phyloP scores from a whole-genome alignment of 345 rosid genomes.

The Arabis hirsuta region DNA sequence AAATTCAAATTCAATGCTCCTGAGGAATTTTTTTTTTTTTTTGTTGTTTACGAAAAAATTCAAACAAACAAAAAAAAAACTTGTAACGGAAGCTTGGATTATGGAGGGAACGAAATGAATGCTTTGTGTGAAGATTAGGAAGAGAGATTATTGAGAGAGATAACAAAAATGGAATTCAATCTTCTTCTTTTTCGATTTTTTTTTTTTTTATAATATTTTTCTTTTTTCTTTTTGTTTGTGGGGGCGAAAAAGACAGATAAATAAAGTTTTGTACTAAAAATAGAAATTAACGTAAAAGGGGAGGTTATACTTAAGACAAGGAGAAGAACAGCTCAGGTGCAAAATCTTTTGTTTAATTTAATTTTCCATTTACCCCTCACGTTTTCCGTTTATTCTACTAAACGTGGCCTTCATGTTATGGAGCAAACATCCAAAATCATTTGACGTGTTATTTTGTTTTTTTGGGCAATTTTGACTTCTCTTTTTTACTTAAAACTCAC shows the following conservation, averaged over 20 bases:
- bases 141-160: conserved; percentile 19
- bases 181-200: background rate
- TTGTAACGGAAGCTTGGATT: conserved; percentile 47
- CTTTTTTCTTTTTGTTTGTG: conserved; percentile 17
- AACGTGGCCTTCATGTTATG: conserved; percentile 34
- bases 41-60: background rate
- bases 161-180: conserved; percentile 31
- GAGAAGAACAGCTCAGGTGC: conserved; percentile 32
- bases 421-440: background rate
- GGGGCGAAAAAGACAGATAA: conserved; percentile 37
- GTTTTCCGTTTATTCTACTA: conserved; percentile 20
- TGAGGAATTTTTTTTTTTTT: background rate
- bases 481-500: background rate
- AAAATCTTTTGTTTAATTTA: background rate
- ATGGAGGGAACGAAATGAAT: conserved; percentile 44
- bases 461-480: background rate
- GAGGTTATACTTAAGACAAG: conserved; percentile 47
- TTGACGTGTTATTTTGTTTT: no score
- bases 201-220: no score
- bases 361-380: conserved; percentile 22
- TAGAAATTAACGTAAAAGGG: conserved; percentile 42
- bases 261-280: conserved; percentile 41
- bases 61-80: conserved; percentile 19
- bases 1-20: conserved; percentile 33
- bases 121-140: conserved; percentile 30